Base-by-base conservation (phyloP, 768 basidiomycete species). In the Tricholoma flavovirens region DNA sequence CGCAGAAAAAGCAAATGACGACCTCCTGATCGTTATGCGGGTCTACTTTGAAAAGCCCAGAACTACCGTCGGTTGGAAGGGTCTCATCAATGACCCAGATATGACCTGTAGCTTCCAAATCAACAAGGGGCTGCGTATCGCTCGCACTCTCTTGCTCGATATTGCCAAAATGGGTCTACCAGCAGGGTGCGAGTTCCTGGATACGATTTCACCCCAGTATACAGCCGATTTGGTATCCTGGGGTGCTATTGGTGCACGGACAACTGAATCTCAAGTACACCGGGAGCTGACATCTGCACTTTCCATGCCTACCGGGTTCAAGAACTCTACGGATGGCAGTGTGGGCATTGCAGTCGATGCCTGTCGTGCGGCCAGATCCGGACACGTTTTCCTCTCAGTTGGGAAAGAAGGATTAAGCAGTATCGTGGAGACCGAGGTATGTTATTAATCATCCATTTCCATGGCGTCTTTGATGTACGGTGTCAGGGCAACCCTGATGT, bases 11-110 rank as follows among this genome's bases (percentile, higher is more conserved):
- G 84, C 89, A 45, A 84, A 83, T 65, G 86, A 90, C 10, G 97
- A 98, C 62, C 79, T 99, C 30, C 81, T 88, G 71, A 97, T 99
- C 65, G 78, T 98, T 62, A 98, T 98, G 96, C 87, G 94, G 24
- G 93, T 98, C 62, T 98, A 99, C 77, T 99, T 98, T 67, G 96
- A 98, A 65, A 98, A 98, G 65, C 88, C 88, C 1, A 81, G 96
- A 29, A 98, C 96, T 6, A 98, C 96, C 0, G 88, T 98, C 49
- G 97, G 97, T 24, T 99, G 96, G 96, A 99, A 99, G 71, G 96
- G 96, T 35, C 83, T 98, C 59, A 98, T 98, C 73, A 98, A 98
- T 67, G 94, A 98, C 66, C 95, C 96, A 5, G 90, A 93, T 53
- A 85, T 98, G 77, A 94, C 98, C 71, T 82, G 87, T 53, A 85